Evolutionary conservation across 176 grass and related monocot genomes (phyloP).

Genomic region (Oropetium thomaeum): DNA sequence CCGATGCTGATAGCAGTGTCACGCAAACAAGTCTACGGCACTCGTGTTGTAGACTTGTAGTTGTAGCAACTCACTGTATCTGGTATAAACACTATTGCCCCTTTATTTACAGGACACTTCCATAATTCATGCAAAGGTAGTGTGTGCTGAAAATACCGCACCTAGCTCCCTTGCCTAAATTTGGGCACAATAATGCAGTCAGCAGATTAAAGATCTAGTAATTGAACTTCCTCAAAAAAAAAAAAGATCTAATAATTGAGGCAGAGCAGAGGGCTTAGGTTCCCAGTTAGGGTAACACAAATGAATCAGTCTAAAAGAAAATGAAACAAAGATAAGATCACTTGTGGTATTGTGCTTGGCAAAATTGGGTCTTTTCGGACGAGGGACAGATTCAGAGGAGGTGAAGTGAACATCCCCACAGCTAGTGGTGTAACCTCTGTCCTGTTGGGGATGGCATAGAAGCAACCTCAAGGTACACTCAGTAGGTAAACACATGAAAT

Average conservation of each 20-base stretch:
- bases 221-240: too few species aligned
- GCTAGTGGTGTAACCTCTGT: background rate
- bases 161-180: background rate
- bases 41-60: too few species aligned
- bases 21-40: background rate
- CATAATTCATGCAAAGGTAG: background rate
- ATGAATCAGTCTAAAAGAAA: background rate
- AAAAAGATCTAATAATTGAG: background rate
- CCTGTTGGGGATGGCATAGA: conserved; percentile 10
- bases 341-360: background rate
- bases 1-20: background rate
- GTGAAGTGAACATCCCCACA: background rate
- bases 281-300: background rate
- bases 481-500: background rate
- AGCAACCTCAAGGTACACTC: background rate
- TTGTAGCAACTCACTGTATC: background rate
- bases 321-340: background rate
- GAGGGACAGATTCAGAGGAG: background rate
- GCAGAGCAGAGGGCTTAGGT: background rate
- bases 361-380: background rate
- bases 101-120: background rate
- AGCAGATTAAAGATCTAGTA: background rate
- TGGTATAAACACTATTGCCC: too few species aligned
- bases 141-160: background rate
- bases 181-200: background rate